phyloP scores from a whole-genome alignment of 148 eudicot species.

The Euryodendron excelsum region DNA sequence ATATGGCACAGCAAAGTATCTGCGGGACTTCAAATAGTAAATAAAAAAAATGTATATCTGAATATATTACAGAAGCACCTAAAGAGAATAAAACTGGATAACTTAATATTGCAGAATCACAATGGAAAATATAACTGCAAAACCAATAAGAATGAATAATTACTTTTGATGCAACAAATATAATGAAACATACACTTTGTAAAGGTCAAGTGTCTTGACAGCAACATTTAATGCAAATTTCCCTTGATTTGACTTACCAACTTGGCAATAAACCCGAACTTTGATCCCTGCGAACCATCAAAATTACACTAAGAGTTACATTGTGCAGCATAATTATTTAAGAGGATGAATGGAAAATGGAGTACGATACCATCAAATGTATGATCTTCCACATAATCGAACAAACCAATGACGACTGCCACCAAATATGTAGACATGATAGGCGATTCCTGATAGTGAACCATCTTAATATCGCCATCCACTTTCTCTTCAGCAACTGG shows the following conservation, averaged over 20 bases:
- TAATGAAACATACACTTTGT: constrained; percentile 50
- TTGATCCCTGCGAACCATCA: constrained; percentile 48
- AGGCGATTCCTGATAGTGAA: constrained; percentile 80
- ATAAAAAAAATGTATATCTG: constrained; percentile 1
- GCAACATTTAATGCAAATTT: constrained; percentile 90
- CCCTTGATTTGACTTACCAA: constrained; percentile 88
- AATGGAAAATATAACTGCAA: not conserved
- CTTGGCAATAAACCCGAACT: constrained; percentile 87
- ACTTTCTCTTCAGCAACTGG: constrained; percentile 71
- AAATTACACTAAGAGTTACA: not conserved
- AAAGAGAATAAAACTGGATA: not conserved
- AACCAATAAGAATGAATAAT: not conserved
- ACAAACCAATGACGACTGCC: constrained; percentile 84
- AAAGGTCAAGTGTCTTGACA: constrained; percentile 84
- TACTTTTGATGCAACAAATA: not conserved
- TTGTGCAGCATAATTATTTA: not conserved
- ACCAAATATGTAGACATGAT: constrained; percentile 95
- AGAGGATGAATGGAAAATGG: not conserved
- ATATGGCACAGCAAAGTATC: constrained; percentile 88
- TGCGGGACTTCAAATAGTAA: constrained; percentile 20
- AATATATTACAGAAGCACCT: not conserved
- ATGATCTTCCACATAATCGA: constrained; percentile 83
- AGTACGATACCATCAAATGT: constrained; percentile 76
- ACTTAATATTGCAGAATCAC: not conserved
- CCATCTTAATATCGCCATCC: constrained; percentile 65